Base-by-base conservation (phyloP, 148 eudicot genomes). In the Nepenthes gracilis region DNA sequence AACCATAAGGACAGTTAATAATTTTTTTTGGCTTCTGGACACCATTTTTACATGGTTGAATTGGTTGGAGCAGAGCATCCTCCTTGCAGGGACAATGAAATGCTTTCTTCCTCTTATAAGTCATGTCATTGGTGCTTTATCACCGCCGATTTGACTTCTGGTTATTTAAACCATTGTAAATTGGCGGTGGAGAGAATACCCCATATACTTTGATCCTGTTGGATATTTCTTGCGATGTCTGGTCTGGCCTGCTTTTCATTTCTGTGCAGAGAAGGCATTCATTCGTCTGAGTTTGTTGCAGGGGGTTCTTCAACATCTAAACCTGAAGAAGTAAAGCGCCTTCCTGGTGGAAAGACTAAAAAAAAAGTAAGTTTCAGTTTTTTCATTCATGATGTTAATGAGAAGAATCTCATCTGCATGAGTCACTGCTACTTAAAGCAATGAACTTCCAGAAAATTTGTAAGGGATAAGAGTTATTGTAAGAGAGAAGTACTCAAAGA, bases 331-430 rank as follows among this genome's bases (percentile, higher is more conserved):
- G 97, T 87, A 15, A 88, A 92, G 58, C 87, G 90, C 63, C 96
- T 92, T 74, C 97, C 97, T 54, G 96, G 97, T 45, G 96, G 97
- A 47, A 92, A 92, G 81, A 75, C 80, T 40, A 92, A 92, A 71
- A 92, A 92, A 85, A 92, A 92, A 71, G 96, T 88, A 77, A 67
- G 79, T 33, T 34, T 50, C 36, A 67, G 79, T 33, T 34, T 50
- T 43, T 37, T 43, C 35, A 9, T 38, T 11, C 10, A 33, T 36
- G 23, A 11, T 9, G 40, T 52, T 14, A n/a, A 23, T 52, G 5
- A 23, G 33, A 12, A 47, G 48, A 11, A 2, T 36, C 60, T 53
- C 36, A 7, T 32, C 4, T 23, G 70, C 14, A 40, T 0, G 45
- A 40, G 0, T 40, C 45, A 40, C 45, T 40, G 8, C 15, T 52